These are phyloP conservation scores for Cryptococcus sp. DNA, from an alignment of 1,284 basidiomycete species.

Conservation along the genomic window DNA sequence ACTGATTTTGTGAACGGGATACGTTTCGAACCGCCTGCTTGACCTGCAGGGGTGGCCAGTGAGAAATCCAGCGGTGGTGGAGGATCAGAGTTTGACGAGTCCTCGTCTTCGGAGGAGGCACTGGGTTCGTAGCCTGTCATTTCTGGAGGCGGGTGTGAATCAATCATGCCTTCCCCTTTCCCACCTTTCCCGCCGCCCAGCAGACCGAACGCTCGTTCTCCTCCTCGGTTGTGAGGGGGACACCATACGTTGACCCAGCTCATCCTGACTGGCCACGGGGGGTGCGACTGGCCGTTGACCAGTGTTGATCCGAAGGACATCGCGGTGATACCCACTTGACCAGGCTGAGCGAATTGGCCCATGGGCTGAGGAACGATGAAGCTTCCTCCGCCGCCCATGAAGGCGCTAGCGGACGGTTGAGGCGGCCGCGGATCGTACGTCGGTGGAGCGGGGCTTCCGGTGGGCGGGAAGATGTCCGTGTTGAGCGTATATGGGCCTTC, in stretches of 20 bases:
- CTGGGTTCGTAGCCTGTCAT: slow-evolving; percentile 31
- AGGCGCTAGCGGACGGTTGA: slow-evolving; percentile 7
- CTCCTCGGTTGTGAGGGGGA: slow-evolving; percentile 33
- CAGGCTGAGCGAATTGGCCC: slow-evolving; percentile 3
- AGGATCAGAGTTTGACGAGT: slow-evolving; percentile 17
- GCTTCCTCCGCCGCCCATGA: slow-evolving; percentile 17
- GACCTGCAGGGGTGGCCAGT: slow-evolving; percentile 17
- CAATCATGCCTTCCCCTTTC: slow-evolving; percentile 3
- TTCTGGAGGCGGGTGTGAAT: slow-evolving; percentile 8
- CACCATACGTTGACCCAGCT: slow-evolving; percentile 46
- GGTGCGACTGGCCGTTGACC: slow-evolving; percentile 48
- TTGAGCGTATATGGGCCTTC: slow-evolving; percentile 45
- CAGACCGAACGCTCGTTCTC: slow-evolving; percentile 37
- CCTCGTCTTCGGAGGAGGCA: slow-evolving; percentile 26
- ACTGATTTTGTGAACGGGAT: slow-evolving; percentile 25
- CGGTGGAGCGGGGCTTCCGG: slow-evolving; percentile 39
- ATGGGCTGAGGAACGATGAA: slow-evolving; percentile 28
- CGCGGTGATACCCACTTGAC: slow-evolving; percentile 25
- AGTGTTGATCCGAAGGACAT: slow-evolving; percentile 39
- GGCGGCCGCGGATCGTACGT: slow-evolving; percentile 5
- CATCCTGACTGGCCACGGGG: slow-evolving; percentile 36
- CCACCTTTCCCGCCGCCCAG: slow-evolving; percentile 26
- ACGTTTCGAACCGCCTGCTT: slow-evolving; percentile 19
- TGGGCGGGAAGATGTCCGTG: slow-evolving; percentile 36
- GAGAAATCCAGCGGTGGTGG: slow-evolving; percentile 15